Base-by-base conservation (phyloP, 2,329 filamentous ascomycete genomes). In the Graphilbum sp. region DNA sequence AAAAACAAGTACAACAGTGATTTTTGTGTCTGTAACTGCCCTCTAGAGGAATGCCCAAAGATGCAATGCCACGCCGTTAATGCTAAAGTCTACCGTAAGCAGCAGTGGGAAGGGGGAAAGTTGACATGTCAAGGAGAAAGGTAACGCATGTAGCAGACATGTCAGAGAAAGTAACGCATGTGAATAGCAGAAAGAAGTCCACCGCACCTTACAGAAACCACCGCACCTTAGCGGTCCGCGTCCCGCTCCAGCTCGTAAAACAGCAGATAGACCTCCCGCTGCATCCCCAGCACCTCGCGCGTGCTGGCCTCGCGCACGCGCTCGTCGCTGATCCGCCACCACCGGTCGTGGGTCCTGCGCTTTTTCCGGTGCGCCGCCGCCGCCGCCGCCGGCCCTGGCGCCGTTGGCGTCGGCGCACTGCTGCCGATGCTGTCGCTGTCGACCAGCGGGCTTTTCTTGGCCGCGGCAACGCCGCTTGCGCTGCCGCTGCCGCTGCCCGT, bases 281-380 rank as follows among this genome's bases (percentile, higher is more conserved):
- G 86, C 86, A 95, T 94, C 8, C 76, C 75, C 41, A 98, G 57
- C 7, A 98, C 85, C 48, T 98, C 90, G 39, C 69, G 74, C 6
- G 87, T 96, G 63, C 87, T 94, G 47, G 85, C 80, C 58, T 96
- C 88, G 53, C 88, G 90, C 50, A 96, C 75, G 58, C 92, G 94
- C 47, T 98, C 90, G 54, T 98, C 90, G 46, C 87, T 95, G 47
- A 98, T 93, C 27, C 90, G 75, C 90, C 90, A 98, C 90, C 90
- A 98, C 31, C 80, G 75, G 51, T 92, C 79, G 33, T 68, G n/a
- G n/a, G n/a, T 70, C 12, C 63, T 58, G 47, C 72, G 75, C 45
- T 61, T 65, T 40, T 42, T 47, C 11, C 33, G 54, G 46, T 31
- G 40, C 48, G 54, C 16, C 31, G 38, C 32, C 36, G 47, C 45